Conservation (phyloP, 192 early-diverging fungal species). For the Gamsiella multidivaricata region DNA sequence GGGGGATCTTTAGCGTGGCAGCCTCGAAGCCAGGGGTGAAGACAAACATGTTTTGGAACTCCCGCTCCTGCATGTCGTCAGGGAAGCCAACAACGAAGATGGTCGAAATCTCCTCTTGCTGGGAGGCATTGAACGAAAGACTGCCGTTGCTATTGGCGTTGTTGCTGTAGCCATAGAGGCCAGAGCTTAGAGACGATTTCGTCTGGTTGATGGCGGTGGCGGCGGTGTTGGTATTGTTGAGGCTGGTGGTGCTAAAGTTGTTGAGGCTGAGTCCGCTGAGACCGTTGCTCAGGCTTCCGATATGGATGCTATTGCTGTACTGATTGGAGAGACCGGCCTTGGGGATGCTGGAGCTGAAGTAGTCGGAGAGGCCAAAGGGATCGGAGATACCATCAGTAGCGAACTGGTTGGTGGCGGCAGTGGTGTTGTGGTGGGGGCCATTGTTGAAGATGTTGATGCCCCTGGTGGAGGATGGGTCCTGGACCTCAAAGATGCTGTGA, state of each 20-base stretch:
- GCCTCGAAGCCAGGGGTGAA: constrained; percentile 98
- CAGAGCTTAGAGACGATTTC: neutral
- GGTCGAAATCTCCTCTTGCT: constrained; percentile 93
- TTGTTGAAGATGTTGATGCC: constrained; percentile 49
- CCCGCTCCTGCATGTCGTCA: constrained; percentile 98
- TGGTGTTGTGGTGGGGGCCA: constrained; percentile 1
- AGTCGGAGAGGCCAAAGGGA: constrained; percentile 52
- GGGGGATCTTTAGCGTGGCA: constrained; percentile 92
- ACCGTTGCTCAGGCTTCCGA: constrained; percentile 36
- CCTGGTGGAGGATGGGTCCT: constrained; percentile 21
- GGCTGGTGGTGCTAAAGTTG: constrained; percentile 1
- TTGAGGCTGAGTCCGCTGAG: constrained; percentile 38
- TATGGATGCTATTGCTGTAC: constrained; percentile 28
- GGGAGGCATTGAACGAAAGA: neutral
- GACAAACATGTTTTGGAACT: constrained; percentile 99
- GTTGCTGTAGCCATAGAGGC: neutral
- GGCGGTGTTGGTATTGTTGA: constrained; percentile 1
- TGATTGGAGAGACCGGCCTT: constrained; percentile 28
- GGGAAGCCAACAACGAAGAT: constrained; percentile 99
- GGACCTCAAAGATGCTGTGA: constrained; percentile 42
- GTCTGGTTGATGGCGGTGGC: constrained; percentile 16
- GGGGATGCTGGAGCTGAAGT: constrained; percentile 47
- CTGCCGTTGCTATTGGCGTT: neutral
- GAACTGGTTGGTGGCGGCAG: neutral
- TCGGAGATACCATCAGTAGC: constrained; percentile 33